Base-by-base conservation (phyloP, 2,329 filamentous ascomycete genomes). In the Pseudogymnoascus sp. region DNA sequence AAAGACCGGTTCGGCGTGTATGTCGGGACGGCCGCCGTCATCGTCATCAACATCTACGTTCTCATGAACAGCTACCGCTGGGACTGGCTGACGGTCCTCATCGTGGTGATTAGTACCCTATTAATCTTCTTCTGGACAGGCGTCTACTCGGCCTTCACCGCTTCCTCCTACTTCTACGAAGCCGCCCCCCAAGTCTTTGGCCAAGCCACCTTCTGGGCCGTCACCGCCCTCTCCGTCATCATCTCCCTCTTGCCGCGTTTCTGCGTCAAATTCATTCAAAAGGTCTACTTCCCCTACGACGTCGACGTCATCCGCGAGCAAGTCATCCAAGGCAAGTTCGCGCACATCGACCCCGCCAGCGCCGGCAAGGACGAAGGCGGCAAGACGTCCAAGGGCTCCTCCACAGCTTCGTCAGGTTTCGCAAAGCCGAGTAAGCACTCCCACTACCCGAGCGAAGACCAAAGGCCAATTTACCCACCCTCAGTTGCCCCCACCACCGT, bases 101-200 rank as follows among this genome's bases (percentile, higher is more conserved):
- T 96, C 66, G 89, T 96, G 61, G 77, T 77, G 26, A 83, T 97
- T 74, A 96, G 92, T 76, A 89, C 89, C 66, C 74, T 97, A 33
- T 84, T 97, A 70, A 85, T 97, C 72, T 99, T 92, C 81, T 89
- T 96, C 78, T 97, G 93, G 92, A 97, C 95, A 6, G 95, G 92
- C 35, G 82, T 96, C 35, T 99, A 96, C 77, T 75, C 71, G 4
- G 76, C 75, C 33, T 87, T 74, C 63, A 66, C 59, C 8, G 67
- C 68, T 1, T 65, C n/a, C 65, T 81, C 82, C 2, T 84, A 85
- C 70, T 90, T 97, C 76, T 97, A 93, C 78, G 81, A 88, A 67
- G 84, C 90, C 2, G 93, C 86, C 3, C 76, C 82, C 1, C 85
- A 97, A 76, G 85, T 96, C 10, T 97, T 96, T 68, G 85, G 86